A percentile compares a stretch with the other conserved stretches of the same genome.
phyloP scores from a whole-genome alignment of 1,284 basidiomycete genomes.

The Papiliotrema laurentii region DNA sequence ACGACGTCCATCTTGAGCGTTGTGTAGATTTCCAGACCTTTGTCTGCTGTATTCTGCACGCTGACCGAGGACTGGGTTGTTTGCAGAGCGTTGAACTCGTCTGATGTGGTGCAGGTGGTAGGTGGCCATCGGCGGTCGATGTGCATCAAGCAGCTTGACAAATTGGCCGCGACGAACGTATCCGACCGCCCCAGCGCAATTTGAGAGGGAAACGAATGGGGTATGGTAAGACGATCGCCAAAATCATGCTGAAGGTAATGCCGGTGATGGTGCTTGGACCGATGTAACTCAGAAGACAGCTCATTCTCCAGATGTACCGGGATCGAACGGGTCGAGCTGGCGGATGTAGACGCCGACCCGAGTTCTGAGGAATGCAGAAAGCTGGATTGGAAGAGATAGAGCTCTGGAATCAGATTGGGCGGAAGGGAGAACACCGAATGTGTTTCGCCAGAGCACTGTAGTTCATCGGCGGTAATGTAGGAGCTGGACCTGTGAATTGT shows the following conservation, averaged over 20 bases:
- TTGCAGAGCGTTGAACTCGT: constrained; percentile 54
- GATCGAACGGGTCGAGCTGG: constrained; percentile 19
- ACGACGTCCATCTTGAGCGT: constrained; percentile 51
- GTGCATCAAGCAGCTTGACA: constrained; percentile 61
- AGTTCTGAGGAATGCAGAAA: constrained; percentile 9
- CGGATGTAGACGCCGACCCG: constrained; percentile 16
- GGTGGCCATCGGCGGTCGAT: constrained; percentile 25
- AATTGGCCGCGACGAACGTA: constrained; percentile 64
- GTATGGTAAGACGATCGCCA: constrained; percentile 62
- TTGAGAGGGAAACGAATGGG: constrained; percentile 62
- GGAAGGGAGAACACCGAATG: constrained; percentile 1
- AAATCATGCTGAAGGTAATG: constrained; percentile 56
- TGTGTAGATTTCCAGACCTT: constrained; percentile 57
- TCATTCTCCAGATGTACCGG: constrained; percentile 17
- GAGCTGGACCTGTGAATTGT: too few species aligned
- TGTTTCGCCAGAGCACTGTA: constrained; percentile 6
- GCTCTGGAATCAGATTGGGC: constrained; percentile 7
- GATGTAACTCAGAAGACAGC: constrained; percentile 25
- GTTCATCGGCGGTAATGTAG: constrained; percentile 15
- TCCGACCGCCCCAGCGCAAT: constrained; percentile 65
- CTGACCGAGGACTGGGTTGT: constrained; percentile 52
- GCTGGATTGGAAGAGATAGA: constrained; percentile 12
- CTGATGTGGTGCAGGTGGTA: constrained; percentile 50
- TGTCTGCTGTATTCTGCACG: constrained; percentile 56
- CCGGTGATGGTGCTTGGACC: constrained; percentile 34